Conservation (phyloP, 768 basidiomycete genomes). For the Lepiota venenata region DNA sequence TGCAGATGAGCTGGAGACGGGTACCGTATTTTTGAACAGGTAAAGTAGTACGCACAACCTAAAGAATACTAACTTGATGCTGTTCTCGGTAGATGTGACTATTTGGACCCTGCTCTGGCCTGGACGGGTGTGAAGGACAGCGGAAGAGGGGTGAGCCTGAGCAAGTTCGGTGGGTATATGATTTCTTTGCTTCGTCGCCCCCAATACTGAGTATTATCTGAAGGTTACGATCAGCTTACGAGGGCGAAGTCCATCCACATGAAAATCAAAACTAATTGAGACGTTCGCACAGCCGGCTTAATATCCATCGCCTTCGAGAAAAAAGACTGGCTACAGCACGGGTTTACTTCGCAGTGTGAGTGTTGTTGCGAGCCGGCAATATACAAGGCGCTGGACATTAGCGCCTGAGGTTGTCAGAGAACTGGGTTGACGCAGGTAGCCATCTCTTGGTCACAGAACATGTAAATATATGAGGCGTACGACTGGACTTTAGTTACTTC, state of each 20-base stretch:
- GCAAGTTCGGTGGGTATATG: slow-evolving; percentile 72
- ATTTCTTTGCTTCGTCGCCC: background rate
- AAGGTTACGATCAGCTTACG: slow-evolving; percentile 86
- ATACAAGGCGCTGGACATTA: too few relatives aligned
- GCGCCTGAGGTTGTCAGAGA: too few relatives aligned
- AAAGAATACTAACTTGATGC: background rate
- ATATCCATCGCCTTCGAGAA: too few relatives aligned
- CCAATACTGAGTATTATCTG: slow-evolving; percentile 1
- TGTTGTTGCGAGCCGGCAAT: too few relatives aligned
- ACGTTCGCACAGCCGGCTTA: too few relatives aligned
- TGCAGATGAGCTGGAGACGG: slow-evolving; percentile 73
- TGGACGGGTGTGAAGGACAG: slow-evolving; percentile 97
- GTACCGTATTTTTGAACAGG: slow-evolving; percentile 94
- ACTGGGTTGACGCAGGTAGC: too few relatives aligned
- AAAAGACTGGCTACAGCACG: too few relatives aligned
- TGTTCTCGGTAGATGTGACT: slow-evolving; percentile 61
- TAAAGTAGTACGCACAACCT: slow-evolving; percentile 19
- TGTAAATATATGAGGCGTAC: too few relatives aligned
- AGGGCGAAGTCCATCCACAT: slow-evolving; percentile 78
- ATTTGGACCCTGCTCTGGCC: slow-evolving; percentile 85
- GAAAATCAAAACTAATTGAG: slow-evolving; percentile 60
- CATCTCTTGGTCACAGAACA: too few relatives aligned
- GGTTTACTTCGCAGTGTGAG: too few relatives aligned
- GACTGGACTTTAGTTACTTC: too few relatives aligned
- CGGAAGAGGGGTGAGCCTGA: slow-evolving; percentile 87